Base-by-base conservation (phyloP, 2,329 filamentous ascomycete species). In the Harringtonia lauricola region DNA sequence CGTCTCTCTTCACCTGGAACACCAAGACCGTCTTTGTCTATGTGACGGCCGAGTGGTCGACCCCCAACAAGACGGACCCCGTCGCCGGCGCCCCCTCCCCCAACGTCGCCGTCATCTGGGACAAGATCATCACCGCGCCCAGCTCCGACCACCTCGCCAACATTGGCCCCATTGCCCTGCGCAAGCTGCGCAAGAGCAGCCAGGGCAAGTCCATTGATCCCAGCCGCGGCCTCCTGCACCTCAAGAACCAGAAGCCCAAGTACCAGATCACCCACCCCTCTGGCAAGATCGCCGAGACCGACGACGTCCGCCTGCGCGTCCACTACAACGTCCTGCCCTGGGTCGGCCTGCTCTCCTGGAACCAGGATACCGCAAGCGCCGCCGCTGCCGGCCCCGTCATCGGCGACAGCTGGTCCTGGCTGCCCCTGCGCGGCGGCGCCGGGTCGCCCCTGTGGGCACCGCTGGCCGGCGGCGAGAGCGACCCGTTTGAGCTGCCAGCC, bases 1-100 rank as follows among this genome's bases (percentile, higher is more conserved):
- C 80, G 48, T 83, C 83, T 36, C 85, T 98, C 55, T 96, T 96
- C 75, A 94, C 86, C 59, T 98, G 90, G 92, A 98, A 98, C 72
- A 98, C 94, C 18, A 98, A 98, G 65, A 86, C 96, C 66, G 69
- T 98, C 57, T 98, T 96, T 66, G 81, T 95, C 62, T 98, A 95
- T 68, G 81, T 98, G 47, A 90, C 87, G 44, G 90, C 90, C 43
- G 81, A 80, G 55, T 83, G 79, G 79, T 68, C 71, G 22, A 43
- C 24, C n/a, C 46, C 58, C 40, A 57, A 57, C 40, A n/a, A n/a
- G n/a, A n/a, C n/a, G n/a, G 50, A 50, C 31, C 52, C 50, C 41
- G 51, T 53, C 45, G 66, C 65, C 52, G 52, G 52, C 46, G 66
- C 55, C n/a, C n/a, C n/a, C n/a, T n/a, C n/a, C n/a, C n/a, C n/a